Evolutionary conservation across 2,329 filamentous ascomycete species (phyloP), one percentile per base, ranked within the genome.

Genomic region (Fusarium decemcellulare): DNA sequence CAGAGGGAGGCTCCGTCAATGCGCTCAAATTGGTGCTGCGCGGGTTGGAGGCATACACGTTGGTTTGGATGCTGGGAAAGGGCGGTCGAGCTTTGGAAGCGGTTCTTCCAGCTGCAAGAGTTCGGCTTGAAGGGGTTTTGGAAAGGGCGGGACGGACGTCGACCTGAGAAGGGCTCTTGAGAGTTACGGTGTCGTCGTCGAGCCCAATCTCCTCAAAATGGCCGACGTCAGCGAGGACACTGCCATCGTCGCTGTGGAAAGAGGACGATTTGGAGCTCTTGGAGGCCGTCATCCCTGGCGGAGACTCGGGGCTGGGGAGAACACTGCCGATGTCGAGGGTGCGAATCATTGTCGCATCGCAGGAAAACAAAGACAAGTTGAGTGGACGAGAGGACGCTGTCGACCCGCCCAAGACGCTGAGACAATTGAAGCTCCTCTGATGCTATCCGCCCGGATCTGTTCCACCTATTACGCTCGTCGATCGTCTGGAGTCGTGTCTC

Each of bases 171-270:
- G 81, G 83, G 39, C 82, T 77, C 65, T 85, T 86, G 68, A 88
- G 87, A 37, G 87, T 87, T 78, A 79, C 60, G 70, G 74, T 61
- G 74, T 79, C 85, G 66, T 94, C 91, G 73, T 94, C 92, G 32
- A 98, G 88, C 12, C 92, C 93, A 77, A 98, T 97, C 70, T 98
- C 95, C 79, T 98, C 95, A 75, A 98, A 98, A 78, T 98, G 91
- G 68, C 90, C 90, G 61, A 92, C 88, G 76, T 97, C 93, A 55
- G 90, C 86, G 47, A 93, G 83, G 53, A 90, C 86, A 71, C 86
- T 88, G 75, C 91, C 90, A 72, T 93, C 92, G 74, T 94, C 92
- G 74, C 91, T 92, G 66, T 91, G 92, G 75, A 95, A 92, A 52
- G 94, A 97, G 6, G 93, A 97, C 30, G 94, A 94, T 81, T 96